Base-by-base conservation (phyloP, 2,329 filamentous ascomycete species). In the Seiridium unicorne region DNA sequence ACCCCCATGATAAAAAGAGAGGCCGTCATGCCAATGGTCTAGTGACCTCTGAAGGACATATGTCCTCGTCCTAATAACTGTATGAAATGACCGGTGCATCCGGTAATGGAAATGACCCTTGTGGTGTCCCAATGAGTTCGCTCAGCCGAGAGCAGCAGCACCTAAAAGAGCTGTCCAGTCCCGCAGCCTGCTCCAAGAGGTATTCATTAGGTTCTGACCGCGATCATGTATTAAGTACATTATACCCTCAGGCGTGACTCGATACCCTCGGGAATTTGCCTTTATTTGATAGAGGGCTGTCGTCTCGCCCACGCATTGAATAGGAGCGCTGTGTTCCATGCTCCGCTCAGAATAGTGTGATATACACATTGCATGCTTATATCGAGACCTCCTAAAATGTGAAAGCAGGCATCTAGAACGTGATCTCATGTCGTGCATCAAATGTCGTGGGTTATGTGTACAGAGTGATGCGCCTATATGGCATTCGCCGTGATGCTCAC, bases 401-500 rank as follows among this genome's bases (percentile, higher is more conserved):
- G n/a, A 35, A 53, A 35, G 32, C 32, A 51, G 26, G 35, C 38
- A 38, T 32, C 9, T 38, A 34, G 38, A 53, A 53, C 49, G 34
- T 38, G 32, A 9, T 53, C 26, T 51, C 55, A 38, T 58, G 26
- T 58, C 55, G 59, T 57, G 59, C 61, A 55, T 64, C 51, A 59
- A 8, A 64, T 65, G 58, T 67, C 63, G 65, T 64, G 62, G 65
- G 62, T 40, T 59, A 67, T 57, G 64, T 66, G 63, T 67, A 60
- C 64, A 65, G 57, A 64, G 51, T 62, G 65, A 68, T 64, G 63
- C 60, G 61, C 64, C 64, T 64, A 62, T 62, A 53, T 55, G 49
- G 61, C 57, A 38, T 55, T 60, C 26, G 42, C 10, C 26, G 26
- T 18, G 44, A 51, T 9, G 34, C 58, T 85, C 78, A 97, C 63